A percentile compares a stretch with the other conserved stretches of the same genome.
phyloP scores from a whole-genome alignment of 2,329 filamentous ascomycete genomes.

The Niveomyces coronatus region DNA sequence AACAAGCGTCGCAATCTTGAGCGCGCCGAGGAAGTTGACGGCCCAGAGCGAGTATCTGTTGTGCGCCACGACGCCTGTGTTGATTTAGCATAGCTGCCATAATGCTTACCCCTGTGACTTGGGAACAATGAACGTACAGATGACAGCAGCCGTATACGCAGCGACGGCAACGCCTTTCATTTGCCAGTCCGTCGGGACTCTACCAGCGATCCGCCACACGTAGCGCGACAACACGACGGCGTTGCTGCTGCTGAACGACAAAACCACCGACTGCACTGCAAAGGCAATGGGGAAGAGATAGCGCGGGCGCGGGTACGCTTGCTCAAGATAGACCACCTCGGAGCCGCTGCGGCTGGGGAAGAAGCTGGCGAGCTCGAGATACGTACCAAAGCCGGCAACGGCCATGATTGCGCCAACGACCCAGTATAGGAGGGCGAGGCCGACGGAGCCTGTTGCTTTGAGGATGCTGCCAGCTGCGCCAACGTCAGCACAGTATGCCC shows the following conservation, averaged over 20 bases:
- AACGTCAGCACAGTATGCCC: neutral
- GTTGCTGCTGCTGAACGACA: constrained; percentile 58
- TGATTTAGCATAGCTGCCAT: neutral
- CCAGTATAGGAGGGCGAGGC: constrained; percentile 55
- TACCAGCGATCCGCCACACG: constrained; percentile 45
- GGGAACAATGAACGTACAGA: constrained; percentile 30
- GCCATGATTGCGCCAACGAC: constrained; percentile 51
- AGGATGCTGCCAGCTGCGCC: constrained; percentile 47
- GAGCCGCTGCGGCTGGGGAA: constrained; percentile 57
- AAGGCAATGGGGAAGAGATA: constrained; percentile 56
- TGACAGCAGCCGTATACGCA: constrained; percentile 47
- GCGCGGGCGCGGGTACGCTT: constrained; percentile 53
- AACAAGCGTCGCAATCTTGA: constrained; percentile 53
- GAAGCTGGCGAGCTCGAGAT: constrained; percentile 53
- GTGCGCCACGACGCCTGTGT: constrained; percentile 33
- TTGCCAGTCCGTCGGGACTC: constrained; percentile 47
- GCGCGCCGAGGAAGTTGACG: constrained; percentile 43
- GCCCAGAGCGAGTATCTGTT: constrained; percentile 48
- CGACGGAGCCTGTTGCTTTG: constrained; percentile 48
- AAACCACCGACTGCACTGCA: constrained; percentile 50
- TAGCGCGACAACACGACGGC: constrained; percentile 55
- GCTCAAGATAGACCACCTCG: constrained; percentile 59
- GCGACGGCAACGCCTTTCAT: constrained; percentile 56
- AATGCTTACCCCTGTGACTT: neutral
- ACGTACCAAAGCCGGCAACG: constrained; percentile 43